Percentiles rank a stretch among this genome's conserved stretches.
Evolutionary conservation across 2,329 filamentous ascomycete species (phyloP).

Genomic region (Ophiosphaerella korrae): DNA sequence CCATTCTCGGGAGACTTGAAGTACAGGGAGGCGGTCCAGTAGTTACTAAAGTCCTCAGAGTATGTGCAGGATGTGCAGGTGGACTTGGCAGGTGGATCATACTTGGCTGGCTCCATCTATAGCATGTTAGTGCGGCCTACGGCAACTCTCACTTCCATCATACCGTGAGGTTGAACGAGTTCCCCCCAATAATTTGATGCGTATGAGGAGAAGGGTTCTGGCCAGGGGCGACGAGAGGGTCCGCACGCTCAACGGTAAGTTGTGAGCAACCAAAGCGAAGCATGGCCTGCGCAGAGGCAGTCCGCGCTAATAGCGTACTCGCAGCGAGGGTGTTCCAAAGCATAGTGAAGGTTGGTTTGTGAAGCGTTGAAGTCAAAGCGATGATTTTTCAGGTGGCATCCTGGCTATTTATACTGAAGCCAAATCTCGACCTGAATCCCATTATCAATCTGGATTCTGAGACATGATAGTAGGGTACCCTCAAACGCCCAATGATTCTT

Average conservation of each 20-base stretch:
- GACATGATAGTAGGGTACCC: conserved; percentile 8
- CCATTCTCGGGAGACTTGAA: conserved; percentile 40
- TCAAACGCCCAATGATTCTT: conserved; percentile 4
- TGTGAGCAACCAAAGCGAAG: conserved; percentile 43
- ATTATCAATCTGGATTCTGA: not conserved
- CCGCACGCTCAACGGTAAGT: conserved; percentile 59
- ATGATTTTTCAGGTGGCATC: not conserved
- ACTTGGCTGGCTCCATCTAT: conserved; percentile 34
- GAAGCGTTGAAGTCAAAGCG: not conserved
- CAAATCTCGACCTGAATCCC: not conserved
- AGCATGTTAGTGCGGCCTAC: conserved; percentile 10
- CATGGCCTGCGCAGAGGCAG: conserved; percentile 39
- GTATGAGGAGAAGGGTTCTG: conserved; percentile 33
- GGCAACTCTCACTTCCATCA: not conserved
- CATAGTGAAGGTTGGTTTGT: conserved; percentile 20
- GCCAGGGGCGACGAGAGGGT: conserved; percentile 44
- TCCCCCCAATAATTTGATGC: conserved; percentile 41
- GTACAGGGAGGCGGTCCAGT: conserved; percentile 41
- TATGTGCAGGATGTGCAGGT: conserved; percentile 42
- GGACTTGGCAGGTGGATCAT: conserved; percentile 28
- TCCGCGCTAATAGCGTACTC: conserved; percentile 27
- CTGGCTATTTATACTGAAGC: conserved; percentile 13
- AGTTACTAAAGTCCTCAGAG: conserved; percentile 37
- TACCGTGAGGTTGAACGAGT: conserved; percentile 41
- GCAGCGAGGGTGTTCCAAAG: conserved; percentile 29